Evolutionary conservation across 371 early-diverging fungal species (phyloP), one percentile per base, ranked within the genome.

Genomic region (Mortierella sp.): DNA sequence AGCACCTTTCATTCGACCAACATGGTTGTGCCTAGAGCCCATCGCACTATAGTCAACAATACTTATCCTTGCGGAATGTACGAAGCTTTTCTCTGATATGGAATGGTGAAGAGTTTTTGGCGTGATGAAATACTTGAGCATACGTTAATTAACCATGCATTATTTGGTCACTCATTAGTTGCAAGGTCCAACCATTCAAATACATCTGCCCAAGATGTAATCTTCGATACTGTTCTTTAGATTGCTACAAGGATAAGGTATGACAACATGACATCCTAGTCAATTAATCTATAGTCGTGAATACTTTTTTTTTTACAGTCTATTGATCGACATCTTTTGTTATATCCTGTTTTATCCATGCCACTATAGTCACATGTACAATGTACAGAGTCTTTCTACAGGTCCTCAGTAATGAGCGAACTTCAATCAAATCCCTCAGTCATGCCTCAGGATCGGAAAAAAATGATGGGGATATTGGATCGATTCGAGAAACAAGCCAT

Each of bases 181-280:
- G 92, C 83, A 86, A 86, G 58, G 80, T 76, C 28, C 87, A 89
- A 32, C 81, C 85, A 38, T 86, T 86, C 62, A 88, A 88, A 40
- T 93, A 93, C 67, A 88, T 88, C 15, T 93, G 94, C 69, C 94
- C 94, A 41, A 86, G 91, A 53, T 93, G 94, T 64, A 90, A 93
- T 73, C 81, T 92, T 22, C 74, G 86, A 36, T 93, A 93, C 58
- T 93, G 94, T 69, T 91, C 91, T 5, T 58, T 93, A 11, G 58
- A 83, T 3, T 93, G 94, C 60, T 93, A 92, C 74, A 91, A 91
- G 72, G 86, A 90, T 67, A 74, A 86, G 72, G 88, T 87, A 72
- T 45, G 10, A 10, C 1, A 1, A 32, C 36, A 60, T 60, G 13
- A 8, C 8, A 28, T n/a, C 40, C 38, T n/a, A 43, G 43, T 10